A percentile compares a stretch with the other conserved stretches of the same genome.
These are phyloP conservation scores for Sistotremastrum suecicum DNA, from an alignment of 768 basidiomycete species.

Conservation along the genomic window DNA sequence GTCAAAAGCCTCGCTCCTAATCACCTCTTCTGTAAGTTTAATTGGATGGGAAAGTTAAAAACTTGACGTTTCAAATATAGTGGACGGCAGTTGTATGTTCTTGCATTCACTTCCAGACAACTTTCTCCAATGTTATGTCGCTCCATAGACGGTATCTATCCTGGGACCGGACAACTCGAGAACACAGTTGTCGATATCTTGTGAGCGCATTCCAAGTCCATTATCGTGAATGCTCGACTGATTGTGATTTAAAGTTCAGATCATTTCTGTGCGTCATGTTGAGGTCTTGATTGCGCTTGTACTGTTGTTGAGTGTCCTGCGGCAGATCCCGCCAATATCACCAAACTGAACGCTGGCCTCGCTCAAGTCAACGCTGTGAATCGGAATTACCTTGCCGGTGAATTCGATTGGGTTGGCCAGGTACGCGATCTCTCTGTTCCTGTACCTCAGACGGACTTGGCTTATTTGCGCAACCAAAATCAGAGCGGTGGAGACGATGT, in stretches of 20 bases:
- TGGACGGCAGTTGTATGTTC: slow-evolving; percentile 10
- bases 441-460: background rate
- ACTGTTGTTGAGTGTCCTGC: too few relatives aligned
- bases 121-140: background rate
- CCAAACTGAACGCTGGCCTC: slow-evolving; percentile 8
- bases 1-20: slow-evolving; percentile 15
- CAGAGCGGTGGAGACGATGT: slow-evolving; percentile 8
- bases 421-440: background rate
- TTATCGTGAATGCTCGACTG: background rate
- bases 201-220: slow-evolving; percentile 3
- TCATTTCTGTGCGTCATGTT: slow-evolving; percentile 6
- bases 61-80: background rate
- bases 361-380: slow-evolving; percentile 5
- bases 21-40: slow-evolving; percentile 11
- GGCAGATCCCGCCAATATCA: slow-evolving; percentile 9
- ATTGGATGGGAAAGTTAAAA: too few relatives aligned
- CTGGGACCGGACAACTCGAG: slow-evolving; percentile 8
- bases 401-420: slow-evolving; percentile 13
- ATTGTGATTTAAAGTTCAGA: slow-evolving; percentile 3
- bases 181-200: slow-evolving; percentile 10
- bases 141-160: slow-evolving; percentile 9
- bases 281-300: too few relatives aligned
- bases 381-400: slow-evolving; percentile 14
- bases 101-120: background rate
- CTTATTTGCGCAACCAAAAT: slow-evolving; percentile 1